Conservation (phyloP, 164 flowering plant genomes). For the Vitis rupestris region DNA sequence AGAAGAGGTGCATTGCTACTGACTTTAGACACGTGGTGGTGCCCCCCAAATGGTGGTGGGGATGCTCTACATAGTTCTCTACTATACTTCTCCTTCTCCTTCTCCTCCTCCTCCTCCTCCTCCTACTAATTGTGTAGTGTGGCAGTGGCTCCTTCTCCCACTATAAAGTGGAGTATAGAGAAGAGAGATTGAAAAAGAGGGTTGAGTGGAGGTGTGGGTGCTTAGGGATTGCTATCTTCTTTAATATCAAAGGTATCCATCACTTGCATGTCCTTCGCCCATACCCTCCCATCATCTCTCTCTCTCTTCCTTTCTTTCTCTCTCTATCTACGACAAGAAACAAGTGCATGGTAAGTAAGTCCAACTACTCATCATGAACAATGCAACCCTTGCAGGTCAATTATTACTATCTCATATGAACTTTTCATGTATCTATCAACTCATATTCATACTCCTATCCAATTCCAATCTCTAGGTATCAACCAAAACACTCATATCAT, state of each 20-base stretch:
- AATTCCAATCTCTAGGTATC: too few species aligned
- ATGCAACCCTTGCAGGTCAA: too few species aligned
- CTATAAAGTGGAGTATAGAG: not conserved
- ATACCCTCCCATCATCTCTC: slow-evolving; percentile 11
- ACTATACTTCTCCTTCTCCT: too few species aligned
- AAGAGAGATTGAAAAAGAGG: slow-evolving; percentile 4
- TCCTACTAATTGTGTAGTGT: not conserved
- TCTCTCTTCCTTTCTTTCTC: not conserved
- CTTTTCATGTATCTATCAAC: too few species aligned
- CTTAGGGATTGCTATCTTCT: slow-evolving; percentile 2
- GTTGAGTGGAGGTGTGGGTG: slow-evolving; percentile 9
- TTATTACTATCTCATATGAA: too few species aligned
- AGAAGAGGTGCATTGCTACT: not conserved
- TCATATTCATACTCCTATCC: too few species aligned
- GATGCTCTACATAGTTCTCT: too few species aligned
- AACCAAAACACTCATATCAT: too few species aligned
- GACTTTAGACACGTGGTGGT: slow-evolving; percentile 6
- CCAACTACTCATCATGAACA: too few species aligned
- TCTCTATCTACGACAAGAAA: not conserved
- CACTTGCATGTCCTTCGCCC: slow-evolving; percentile 15
- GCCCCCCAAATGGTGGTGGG: slow-evolving; percentile 8
- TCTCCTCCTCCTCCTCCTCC: too few species aligned
- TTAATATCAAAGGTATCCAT: slow-evolving; percentile 8
- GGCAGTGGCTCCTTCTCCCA: slow-evolving; percentile 10
- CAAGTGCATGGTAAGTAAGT: not conserved